Percentiles rank a stretch among this genome's conserved stretches.
Evolutionary conservation across 2,329 filamentous ascomycete species (phyloP).

Genomic region (Penicillium sp.): DNA sequence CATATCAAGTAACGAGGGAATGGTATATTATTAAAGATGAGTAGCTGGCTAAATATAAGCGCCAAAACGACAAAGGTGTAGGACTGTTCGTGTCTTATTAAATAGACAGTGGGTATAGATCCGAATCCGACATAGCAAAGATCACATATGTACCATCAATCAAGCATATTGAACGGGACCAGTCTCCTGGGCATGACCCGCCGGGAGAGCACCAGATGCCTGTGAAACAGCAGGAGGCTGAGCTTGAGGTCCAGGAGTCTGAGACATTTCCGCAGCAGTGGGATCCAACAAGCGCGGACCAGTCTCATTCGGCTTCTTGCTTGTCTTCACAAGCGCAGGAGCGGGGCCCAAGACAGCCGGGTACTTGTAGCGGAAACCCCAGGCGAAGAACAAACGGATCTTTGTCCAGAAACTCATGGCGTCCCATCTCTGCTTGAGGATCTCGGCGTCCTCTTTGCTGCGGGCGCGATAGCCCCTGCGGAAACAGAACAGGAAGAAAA

Average conservation of each 20-base stretch:
- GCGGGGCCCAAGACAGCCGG: constrained; percentile 30
- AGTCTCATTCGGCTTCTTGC: constrained; percentile 22
- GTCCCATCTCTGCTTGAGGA: constrained; percentile 28
- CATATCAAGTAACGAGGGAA: not conserved
- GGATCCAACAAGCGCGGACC: constrained; percentile 14
- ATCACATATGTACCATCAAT: not conserved
- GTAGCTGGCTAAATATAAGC: not conserved
- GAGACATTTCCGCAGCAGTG: constrained; percentile 7
- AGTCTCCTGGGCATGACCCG: constrained; percentile 5
- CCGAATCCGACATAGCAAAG: not conserved
- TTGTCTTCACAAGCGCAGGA: constrained; percentile 20
- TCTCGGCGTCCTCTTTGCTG: constrained; percentile 24
- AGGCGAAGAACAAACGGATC: constrained; percentile 27
- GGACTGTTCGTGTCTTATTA: not conserved
- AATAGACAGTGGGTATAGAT: not conserved
- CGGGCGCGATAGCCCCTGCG: constrained; percentile 31
- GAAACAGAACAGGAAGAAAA: constrained; percentile 24
- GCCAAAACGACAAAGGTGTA: not conserved
- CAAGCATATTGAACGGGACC: constrained; percentile 7
- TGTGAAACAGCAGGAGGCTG: not conserved
- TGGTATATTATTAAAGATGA: constrained; percentile 3
- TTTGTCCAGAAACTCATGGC: constrained; percentile 25
- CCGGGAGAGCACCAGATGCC: constrained; percentile 5
- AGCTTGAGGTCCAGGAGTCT: not conserved
- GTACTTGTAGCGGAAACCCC: constrained; percentile 33